A percentile compares a stretch with the other conserved stretches of the same genome.
Evolutionary conservation across 176 grass and related monocot species (phyloP).

Genomic region (Hsuehochloa calcarea): DNA sequence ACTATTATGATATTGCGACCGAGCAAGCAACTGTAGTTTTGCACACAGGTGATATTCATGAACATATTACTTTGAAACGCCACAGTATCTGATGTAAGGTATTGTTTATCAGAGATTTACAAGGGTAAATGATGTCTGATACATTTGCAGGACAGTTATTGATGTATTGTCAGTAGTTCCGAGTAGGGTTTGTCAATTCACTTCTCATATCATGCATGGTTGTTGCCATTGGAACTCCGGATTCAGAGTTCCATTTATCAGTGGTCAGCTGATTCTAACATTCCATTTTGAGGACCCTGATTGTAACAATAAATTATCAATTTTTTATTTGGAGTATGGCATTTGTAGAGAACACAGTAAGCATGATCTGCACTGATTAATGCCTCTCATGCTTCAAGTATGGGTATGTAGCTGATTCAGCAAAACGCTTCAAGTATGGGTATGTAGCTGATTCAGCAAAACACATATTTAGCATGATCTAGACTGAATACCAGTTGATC

Average conservation of each 20-base stretch:
- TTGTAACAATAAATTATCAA: background rate
- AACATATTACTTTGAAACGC: too few relatives aligned
- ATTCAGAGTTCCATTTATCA: background rate
- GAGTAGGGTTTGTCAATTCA: background rate
- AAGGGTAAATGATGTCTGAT: background rate
- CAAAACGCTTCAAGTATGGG: background rate
- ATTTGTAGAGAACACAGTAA: background rate
- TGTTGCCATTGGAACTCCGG: background rate
- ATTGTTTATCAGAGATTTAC: background rate
- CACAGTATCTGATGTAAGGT: background rate
- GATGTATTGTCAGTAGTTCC: background rate
- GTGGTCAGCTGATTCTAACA: background rate
- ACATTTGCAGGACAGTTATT: background rate
- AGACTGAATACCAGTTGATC: background rate
- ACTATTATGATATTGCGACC: background rate
- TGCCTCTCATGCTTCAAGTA: background rate
- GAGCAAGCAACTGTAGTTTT: background rate
- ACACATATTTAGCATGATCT: background rate
- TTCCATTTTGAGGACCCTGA: too few relatives aligned
- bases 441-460: background rate
- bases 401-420: background rate
- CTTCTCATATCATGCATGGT: background rate
- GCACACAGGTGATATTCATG: too few relatives aligned
- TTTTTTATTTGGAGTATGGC: background rate
- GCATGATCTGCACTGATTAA: background rate